Evolutionary conservation across 148 eudicot species (phyloP).

Genomic region (Chenopodium album): DNA sequence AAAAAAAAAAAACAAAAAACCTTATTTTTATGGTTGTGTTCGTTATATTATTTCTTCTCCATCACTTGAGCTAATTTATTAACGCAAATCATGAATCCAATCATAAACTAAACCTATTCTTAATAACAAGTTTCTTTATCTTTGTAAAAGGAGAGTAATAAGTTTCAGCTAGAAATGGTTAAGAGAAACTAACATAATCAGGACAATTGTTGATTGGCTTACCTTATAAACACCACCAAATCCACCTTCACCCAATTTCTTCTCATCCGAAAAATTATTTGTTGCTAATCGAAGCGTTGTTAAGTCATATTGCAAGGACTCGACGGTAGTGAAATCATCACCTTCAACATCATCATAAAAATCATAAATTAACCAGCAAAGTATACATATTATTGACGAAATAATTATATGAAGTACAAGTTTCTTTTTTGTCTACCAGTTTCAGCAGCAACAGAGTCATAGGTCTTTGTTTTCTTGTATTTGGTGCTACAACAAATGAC

Average conservation of each 20-base stretch:
- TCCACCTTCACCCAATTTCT: conserved; percentile 35
- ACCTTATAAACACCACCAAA: conserved; percentile 33
- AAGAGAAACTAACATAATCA: too few species aligned
- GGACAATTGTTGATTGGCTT: not conserved
- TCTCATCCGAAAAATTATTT: conserved; percentile 18
- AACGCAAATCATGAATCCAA: too few species aligned
- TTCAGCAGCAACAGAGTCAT: not conserved
- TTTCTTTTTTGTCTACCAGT: not conserved
- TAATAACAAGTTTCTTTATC: too few species aligned
- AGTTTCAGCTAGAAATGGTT: too few species aligned
- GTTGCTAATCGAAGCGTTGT: conserved; percentile 28
- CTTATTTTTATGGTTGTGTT: too few species aligned
- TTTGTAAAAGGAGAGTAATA: too few species aligned
- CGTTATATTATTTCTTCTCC: too few species aligned
- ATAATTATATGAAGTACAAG: too few species aligned
- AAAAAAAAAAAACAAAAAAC: too few species aligned
- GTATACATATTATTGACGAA: too few species aligned
- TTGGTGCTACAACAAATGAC: not conserved
- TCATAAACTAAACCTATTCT: too few species aligned
- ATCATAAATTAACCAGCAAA: not conserved
- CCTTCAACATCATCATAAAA: not conserved
- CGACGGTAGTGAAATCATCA: conserved; percentile 8
- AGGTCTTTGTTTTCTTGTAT: not conserved
- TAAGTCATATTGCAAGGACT: conserved; percentile 24
- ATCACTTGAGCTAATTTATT: too few species aligned